These are phyloP conservation scores for Carallia pectinifolia DNA, from an alignment of 345 rosid species.

Conservation along the genomic window DNA sequence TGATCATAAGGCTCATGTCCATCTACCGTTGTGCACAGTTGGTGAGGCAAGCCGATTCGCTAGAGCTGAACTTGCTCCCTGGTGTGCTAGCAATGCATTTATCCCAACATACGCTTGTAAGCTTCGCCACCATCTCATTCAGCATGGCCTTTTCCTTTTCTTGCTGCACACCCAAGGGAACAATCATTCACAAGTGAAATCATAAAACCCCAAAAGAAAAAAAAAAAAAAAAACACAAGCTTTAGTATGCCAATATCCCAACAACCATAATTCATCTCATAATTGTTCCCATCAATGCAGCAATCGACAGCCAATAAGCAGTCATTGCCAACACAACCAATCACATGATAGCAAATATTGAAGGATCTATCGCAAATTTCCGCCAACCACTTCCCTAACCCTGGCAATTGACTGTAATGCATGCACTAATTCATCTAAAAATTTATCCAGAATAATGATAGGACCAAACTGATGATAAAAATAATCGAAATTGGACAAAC, in stretches of 20 bases:
- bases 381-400: too few species aligned
- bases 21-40: constrained; percentile 78
- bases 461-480: too few species aligned
- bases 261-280: neutral
- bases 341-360: too few species aligned
- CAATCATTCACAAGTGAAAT: constrained; percentile 2
- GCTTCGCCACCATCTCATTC: constrained; percentile 74
- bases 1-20: constrained; percentile 71
- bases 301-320: too few species aligned
- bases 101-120: constrained; percentile 91
- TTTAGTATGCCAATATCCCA: neutral
- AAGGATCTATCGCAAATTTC: too few species aligned
- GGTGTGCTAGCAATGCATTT: constrained; percentile 79
- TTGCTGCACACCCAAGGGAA: constrained; percentile 47
- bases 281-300: too few species aligned
- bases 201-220: neutral
- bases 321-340: too few species aligned
- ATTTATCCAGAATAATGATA: too few species aligned
- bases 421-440: too few species aligned
- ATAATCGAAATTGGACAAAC: too few species aligned
- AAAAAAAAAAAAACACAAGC: neutral
- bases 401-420: too few species aligned
- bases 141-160: constrained; percentile 84
- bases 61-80: constrained; percentile 93
- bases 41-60: constrained; percentile 70